Evolutionary conservation across 345 rosid species (phyloP).

Genomic region (Pistacia atlantica): DNA sequence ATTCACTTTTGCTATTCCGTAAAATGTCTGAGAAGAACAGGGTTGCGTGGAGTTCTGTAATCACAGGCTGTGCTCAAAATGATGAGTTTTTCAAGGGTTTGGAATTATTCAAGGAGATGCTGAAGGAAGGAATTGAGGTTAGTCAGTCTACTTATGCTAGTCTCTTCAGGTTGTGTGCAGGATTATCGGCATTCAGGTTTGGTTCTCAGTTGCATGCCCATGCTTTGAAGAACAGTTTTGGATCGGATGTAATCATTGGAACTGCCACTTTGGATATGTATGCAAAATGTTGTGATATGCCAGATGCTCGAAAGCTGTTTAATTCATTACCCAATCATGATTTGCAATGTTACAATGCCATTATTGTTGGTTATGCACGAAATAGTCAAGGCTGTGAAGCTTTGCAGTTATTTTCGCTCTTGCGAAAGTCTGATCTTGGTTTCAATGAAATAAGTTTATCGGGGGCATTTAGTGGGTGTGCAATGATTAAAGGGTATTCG

Average conservation of each 20-base stretch:
- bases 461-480: slow-evolving; percentile 87
- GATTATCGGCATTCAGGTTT: slow-evolving; percentile 46
- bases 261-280: slow-evolving; percentile 96
- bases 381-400: slow-evolving; percentile 61
- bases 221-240: slow-evolving; percentile 66
- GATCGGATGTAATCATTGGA: slow-evolving; percentile 65
- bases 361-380: slow-evolving; percentile 71
- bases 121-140: slow-evolving; percentile 44
- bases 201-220: slow-evolving; percentile 89
- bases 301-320: slow-evolving; percentile 70
- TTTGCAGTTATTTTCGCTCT: slow-evolving; percentile 51
- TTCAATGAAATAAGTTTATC: slow-evolving; percentile 83
- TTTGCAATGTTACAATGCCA: slow-evolving; percentile 84
- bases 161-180: slow-evolving; percentile 76
- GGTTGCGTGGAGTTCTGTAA: slow-evolving; percentile 86
- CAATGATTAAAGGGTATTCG: slow-evolving; percentile 52
- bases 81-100: slow-evolving; percentile 46
- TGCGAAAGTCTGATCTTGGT: slow-evolving; percentile 60
- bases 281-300: slow-evolving; percentile 69
- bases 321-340: slow-evolving; percentile 55
- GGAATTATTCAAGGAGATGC: slow-evolving; percentile 76
- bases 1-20: slow-evolving; percentile 55
- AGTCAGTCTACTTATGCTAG: slow-evolving; percentile 95
- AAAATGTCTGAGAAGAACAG: slow-evolving; percentile 67
- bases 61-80: slow-evolving; percentile 84